Percentiles rank a stretch among this genome's conserved stretches.
Evolutionary conservation across 805 yeast genomes (phyloP).

Genomic region (Priceomyces castillae): DNA sequence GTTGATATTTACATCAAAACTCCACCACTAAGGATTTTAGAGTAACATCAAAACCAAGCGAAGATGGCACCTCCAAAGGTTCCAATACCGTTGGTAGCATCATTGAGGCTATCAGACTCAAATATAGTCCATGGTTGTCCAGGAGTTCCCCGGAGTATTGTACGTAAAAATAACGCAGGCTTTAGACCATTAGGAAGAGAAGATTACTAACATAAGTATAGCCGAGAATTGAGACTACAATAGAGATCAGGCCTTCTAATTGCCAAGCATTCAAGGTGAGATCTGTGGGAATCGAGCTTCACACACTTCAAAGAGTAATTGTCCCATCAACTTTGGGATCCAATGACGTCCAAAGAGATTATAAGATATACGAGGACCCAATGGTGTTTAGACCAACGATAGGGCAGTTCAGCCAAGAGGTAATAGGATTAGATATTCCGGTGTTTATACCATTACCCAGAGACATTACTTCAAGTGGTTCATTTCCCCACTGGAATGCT

Average conservation of each 20-base stretch:
- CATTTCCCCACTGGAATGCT: slow-evolving; percentile 45
- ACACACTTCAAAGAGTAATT: slow-evolving; percentile 49
- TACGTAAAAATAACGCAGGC: slow-evolving; percentile 2
- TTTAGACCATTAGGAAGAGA: background rate
- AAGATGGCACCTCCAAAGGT: slow-evolving; percentile 12
- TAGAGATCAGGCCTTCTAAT: slow-evolving; percentile 52
- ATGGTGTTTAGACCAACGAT: slow-evolving; percentile 36
- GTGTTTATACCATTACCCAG: slow-evolving; percentile 54
- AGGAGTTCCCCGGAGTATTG: slow-evolving; percentile 55
- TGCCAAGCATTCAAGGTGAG: slow-evolving; percentile 48
- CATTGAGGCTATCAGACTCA: slow-evolving; percentile 49
- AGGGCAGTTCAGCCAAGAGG: slow-evolving; percentile 36
- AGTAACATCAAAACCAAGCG: too few species aligned
- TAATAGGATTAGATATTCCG: slow-evolving; percentile 59
- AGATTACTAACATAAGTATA: slow-evolving; percentile 1
- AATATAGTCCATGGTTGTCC: slow-evolving; percentile 66
- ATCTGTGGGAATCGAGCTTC: slow-evolving; percentile 46
- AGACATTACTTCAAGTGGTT: slow-evolving; percentile 53
- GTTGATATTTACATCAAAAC: too few species aligned
- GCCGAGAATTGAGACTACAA: slow-evolving; percentile 57
- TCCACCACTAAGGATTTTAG: too few species aligned
- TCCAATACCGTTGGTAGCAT: slow-evolving; percentile 28
- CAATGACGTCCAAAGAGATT: slow-evolving; percentile 31
- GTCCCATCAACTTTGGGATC: slow-evolving; percentile 39
- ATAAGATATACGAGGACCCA: slow-evolving; percentile 34